Conservation (phyloP, 2,329 filamentous ascomycete species). For the Paraphoma chrysanthemicola region DNA sequence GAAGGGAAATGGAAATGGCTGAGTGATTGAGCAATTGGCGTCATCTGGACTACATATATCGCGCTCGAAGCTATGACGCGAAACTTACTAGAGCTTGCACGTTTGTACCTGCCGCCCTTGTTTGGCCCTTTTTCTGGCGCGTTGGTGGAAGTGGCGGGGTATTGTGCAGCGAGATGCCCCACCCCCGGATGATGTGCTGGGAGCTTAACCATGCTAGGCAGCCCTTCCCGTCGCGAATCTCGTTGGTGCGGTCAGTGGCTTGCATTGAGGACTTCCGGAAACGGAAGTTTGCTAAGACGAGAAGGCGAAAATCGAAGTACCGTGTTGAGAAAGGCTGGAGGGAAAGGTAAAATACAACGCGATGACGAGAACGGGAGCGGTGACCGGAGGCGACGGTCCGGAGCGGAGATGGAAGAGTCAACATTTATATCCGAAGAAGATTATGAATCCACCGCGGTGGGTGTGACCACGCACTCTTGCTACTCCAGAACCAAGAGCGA, state of each 20-base stretch:
- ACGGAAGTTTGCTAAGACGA: neutral
- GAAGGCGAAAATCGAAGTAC: neutral
- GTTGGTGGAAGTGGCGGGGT: constrained; percentile 2
- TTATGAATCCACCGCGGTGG: neutral
- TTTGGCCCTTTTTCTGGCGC: constrained; percentile 4
- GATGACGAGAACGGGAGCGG: neutral
- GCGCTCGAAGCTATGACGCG: neutral
- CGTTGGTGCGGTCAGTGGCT: neutral
- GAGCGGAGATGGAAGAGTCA: neutral
- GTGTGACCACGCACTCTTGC: too few relatives aligned
- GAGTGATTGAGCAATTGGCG: neutral
- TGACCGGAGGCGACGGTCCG: neutral
- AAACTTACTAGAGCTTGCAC: neutral
- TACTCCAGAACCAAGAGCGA: too few relatives aligned
- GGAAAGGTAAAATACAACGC: neutral
- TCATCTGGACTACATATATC: neutral
- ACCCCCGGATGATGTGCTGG: neutral
- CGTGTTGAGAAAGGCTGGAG: neutral
- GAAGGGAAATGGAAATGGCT: neutral
- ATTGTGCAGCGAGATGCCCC: constrained; percentile 7
- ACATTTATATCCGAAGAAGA: neutral
- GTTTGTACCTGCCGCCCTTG: neutral
- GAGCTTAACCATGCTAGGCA: neutral
- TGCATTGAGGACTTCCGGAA: neutral
- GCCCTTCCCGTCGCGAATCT: constrained; percentile 3